phyloP scores from a whole-genome alignment of 345 rosid species.

The Salix udensis region DNA sequence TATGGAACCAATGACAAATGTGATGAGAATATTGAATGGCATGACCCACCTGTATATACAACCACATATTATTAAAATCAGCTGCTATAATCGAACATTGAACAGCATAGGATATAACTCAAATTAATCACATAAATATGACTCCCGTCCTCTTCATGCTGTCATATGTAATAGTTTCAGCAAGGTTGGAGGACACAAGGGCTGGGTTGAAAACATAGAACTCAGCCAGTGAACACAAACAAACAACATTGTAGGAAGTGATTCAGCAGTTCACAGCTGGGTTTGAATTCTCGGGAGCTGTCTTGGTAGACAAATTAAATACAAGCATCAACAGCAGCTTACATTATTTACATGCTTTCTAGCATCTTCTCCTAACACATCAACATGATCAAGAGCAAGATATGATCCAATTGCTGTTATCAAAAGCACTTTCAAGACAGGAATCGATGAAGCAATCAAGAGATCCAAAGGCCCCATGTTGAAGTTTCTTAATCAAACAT shows the following conservation, averaged over 20 bases:
- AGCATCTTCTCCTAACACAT: conserved; percentile 46
- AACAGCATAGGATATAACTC: not conserved
- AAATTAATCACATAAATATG: not conserved
- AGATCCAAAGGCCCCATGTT: conserved; percentile 52
- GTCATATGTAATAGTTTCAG: conserved; percentile 46
- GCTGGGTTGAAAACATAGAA: conserved; percentile 64
- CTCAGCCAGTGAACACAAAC: conserved; percentile 33
- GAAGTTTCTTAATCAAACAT: not conserved
- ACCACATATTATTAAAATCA: not conserved
- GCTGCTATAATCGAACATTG: not conserved
- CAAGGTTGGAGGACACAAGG: conserved; percentile 45
- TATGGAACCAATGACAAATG: conserved; percentile 28
- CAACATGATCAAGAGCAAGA: conserved; percentile 52
- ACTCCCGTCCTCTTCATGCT: conserved; percentile 51
- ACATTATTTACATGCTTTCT: conserved; percentile 58
- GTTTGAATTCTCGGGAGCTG: not conserved
- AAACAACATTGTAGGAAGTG: not conserved
- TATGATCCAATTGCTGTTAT: conserved; percentile 52
- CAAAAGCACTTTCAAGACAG: conserved; percentile 51
- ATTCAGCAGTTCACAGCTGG: not conserved
- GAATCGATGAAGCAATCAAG: conserved; percentile 53
- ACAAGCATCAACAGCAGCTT: not conserved
- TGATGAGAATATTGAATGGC: conserved; percentile 40
- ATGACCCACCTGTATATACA: conserved; percentile 35
- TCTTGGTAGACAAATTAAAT: not conserved